Percentiles rank a stretch among this genome's conserved stretches.
These are phyloP conservation scores for Thelonectria blattea DNA, from an alignment of 2,329 filamentous ascomycete genomes.

Conservation along the genomic window DNA sequence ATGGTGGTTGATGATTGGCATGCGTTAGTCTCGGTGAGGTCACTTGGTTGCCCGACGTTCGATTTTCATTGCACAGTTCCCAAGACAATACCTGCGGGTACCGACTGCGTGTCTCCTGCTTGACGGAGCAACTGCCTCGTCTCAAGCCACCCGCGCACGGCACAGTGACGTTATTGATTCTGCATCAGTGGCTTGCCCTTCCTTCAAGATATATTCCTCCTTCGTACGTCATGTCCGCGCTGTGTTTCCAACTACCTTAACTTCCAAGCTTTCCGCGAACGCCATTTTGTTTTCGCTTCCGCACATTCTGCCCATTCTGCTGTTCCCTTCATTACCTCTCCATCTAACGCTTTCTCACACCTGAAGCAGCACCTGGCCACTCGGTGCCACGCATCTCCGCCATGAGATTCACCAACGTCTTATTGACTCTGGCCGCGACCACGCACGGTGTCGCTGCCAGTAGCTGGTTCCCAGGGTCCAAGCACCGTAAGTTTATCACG, in stretches of 20 bases:
- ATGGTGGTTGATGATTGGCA: slow-evolving; percentile 10
- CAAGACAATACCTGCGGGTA: neutral
- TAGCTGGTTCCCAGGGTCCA: slow-evolving; percentile 78
- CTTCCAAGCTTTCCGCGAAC: neutral
- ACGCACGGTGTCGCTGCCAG: slow-evolving; percentile 73
- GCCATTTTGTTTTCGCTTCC: neutral
- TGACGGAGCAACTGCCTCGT: neutral
- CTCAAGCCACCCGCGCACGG: slow-evolving; percentile 5
- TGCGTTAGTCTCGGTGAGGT: neutral
- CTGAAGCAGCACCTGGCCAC: neutral
- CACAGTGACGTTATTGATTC: slow-evolving; percentile 23
- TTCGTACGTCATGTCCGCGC: neutral
- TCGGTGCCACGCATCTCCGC: slow-evolving; percentile 35
- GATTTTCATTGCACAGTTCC: neutral
- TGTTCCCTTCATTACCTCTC: slow-evolving; percentile 3
- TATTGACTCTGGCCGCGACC: slow-evolving; percentile 75
- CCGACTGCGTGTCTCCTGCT: neutral
- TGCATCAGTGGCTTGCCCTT: slow-evolving; percentile 7
- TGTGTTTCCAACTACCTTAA: neutral
- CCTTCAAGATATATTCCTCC: neutral
- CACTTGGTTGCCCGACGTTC: neutral
- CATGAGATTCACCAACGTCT: slow-evolving; percentile 79
- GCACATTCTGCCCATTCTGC: neutral
- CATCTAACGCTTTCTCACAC: slow-evolving; percentile 13
- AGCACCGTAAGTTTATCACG: slow-evolving; percentile 68